Evolutionary conservation across 352 stramenopile genomes (phyloP), one percentile per base, ranked within the genome.

Genomic region (Pythium rhizo-oryzae): DNA sequence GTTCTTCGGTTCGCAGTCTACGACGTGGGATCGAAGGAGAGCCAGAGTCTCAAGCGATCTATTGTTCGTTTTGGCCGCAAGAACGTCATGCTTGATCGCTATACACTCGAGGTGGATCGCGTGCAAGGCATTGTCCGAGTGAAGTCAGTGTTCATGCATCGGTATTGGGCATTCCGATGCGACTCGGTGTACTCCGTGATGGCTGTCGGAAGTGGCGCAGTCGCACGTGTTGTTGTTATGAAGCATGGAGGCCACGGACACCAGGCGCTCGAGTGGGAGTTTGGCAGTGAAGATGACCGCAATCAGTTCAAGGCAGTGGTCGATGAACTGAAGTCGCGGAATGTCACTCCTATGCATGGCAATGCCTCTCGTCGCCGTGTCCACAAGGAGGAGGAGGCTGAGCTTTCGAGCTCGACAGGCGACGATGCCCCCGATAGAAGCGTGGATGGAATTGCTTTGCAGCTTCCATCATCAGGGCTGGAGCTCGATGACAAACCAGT

Each of bases 121-220:
- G 71, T 76, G 23, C 83, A 92, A 65, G 80, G 81, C 28, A 77
- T 93, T 18, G 82, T 94, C 33, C 82, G 79, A 50, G 81, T 87
- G 12, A 93, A 93, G 62, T 93, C 84, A 4, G 85, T 96, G 8
- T 92, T 93, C 56, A 91, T 91, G 82, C 84, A 93, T 65, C 82
- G 84, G 12, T 90, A 84, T 53, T 93, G 84, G 80, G 87, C 81
- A 30, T 94, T 94, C 59, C 85, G 85, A 37, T 93, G 85, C 61
- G 82, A 92, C 37, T 78, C 77, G 0, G 80, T 96, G 4, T 74
- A 75, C 35, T 66, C 65, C 2, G 52, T 71, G n/a, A 53, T 51
- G 23, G 33, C 25, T 11, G 21, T 63, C 28, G 75, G 72, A 63
- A 76, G 77, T 7, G 77, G 76, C 25, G 76, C 70, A 2, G 69